phyloP scores from a whole-genome alignment of 345 rosid genomes.

The Physaria fendleri region DNA sequence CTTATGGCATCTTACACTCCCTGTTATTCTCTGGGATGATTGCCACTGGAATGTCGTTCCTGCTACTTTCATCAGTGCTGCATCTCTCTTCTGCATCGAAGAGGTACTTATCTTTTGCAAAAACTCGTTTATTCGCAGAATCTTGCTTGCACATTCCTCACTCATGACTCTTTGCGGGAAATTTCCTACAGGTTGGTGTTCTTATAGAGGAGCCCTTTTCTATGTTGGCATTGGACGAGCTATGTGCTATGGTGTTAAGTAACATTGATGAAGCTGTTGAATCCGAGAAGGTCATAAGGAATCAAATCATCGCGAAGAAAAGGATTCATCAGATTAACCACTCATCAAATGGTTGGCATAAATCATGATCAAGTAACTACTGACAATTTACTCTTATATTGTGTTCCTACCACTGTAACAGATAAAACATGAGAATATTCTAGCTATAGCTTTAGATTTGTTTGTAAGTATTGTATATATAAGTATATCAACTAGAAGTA shows the following conservation, averaged over 20 bases:
- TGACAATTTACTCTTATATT: background rate
- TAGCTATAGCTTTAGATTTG: slow-evolving; percentile 22
- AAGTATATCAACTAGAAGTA: slow-evolving; percentile 8
- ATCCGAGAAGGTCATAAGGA: slow-evolving; percentile 46
- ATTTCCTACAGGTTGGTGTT: slow-evolving; percentile 73
- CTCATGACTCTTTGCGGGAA: background rate
- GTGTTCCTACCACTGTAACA: background rate
- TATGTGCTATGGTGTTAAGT: slow-evolving; percentile 43
- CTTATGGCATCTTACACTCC: slow-evolving; percentile 92
- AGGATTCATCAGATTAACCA: slow-evolving; percentile 37
- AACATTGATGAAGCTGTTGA: slow-evolving; percentile 60
- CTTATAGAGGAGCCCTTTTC: slow-evolving; percentile 97
- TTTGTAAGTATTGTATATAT: background rate
- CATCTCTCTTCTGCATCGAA: slow-evolving; percentile 96
- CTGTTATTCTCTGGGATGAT: slow-evolving; percentile 95
- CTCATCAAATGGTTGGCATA: slow-evolving; percentile 70
- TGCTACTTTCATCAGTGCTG: slow-evolving; percentile 92
- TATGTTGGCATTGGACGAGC: slow-evolving; percentile 82
- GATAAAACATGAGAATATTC: background rate
- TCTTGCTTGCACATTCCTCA: background rate
- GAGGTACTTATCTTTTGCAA: slow-evolving; percentile 38
- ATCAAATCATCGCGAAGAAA: slow-evolving; percentile 40
- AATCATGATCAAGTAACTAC: slow-evolving; percentile 13
- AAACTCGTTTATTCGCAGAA: background rate
- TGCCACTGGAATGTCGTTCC: slow-evolving; percentile 98